Evolutionary conservation across 1,284 basidiomycete genomes (phyloP).

Genomic region (Malassezia brasiliensis): DNA sequence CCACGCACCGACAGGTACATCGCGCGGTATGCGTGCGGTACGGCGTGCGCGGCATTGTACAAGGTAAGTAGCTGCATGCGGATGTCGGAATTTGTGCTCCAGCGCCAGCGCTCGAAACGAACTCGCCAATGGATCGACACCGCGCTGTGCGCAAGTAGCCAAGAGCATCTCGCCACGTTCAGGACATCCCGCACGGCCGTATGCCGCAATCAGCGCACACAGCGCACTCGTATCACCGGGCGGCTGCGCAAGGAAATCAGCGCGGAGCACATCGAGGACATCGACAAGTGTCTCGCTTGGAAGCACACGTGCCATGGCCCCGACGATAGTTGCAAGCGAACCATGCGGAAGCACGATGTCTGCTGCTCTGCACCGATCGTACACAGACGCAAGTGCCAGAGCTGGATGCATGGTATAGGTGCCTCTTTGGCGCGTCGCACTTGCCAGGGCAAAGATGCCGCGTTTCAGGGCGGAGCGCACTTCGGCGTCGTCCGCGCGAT

Average conservation of each 20-base stretch:
- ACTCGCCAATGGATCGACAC: neutral
- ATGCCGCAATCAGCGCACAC: slow-evolving; percentile 3
- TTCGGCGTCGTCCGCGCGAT: neutral
- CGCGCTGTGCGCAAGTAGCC: neutral
- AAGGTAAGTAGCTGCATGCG: neutral
- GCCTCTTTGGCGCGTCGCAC: neutral
- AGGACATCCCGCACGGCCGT: slow-evolving; percentile 6
- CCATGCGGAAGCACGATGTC: neutral
- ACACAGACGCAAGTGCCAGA: slow-evolving; percentile 9
- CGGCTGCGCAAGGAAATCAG: slow-evolving; percentile 2
- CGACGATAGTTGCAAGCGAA: slow-evolving; percentile 1
- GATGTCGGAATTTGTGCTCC: neutral
- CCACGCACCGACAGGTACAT: slow-evolving; percentile 6
- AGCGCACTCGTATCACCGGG: neutral
- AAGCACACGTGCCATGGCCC: slow-evolving; percentile 2
- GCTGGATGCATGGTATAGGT: slow-evolving; percentile 1
- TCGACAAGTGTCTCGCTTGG: neutral
- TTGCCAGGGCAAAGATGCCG: neutral
- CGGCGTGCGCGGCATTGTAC: neutral
- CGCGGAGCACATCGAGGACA: slow-evolving; percentile 1
- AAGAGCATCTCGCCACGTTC: slow-evolving; percentile 7
- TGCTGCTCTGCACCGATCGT: slow-evolving; percentile 1
- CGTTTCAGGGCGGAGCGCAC: neutral
- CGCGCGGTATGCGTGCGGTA: neutral
- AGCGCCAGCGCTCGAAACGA: neutral